Base-by-base conservation (phyloP, 2,329 filamentous ascomycete genomes). In the Colletotrichum graminicola region DNA sequence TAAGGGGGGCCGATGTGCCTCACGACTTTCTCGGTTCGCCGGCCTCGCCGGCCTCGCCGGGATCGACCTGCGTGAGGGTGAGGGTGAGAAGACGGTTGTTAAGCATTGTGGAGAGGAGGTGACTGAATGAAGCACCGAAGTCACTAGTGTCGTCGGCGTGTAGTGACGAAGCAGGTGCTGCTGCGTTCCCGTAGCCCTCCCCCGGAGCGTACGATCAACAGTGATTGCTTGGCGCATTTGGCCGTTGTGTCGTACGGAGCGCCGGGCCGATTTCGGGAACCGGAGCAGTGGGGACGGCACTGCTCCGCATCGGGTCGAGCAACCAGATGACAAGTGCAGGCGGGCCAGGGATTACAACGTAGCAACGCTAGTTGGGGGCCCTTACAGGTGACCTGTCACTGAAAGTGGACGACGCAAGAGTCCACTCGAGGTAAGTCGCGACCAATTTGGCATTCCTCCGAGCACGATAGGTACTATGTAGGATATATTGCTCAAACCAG, bases 331-430 rank as follows among this genome's bases (percentile, higher is more conserved):
- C 34, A 32, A 52, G 34, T 52, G 43, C 32, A 45, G 34, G 32
- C 5, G 2, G 29, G 23, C 23, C 61, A 43, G 45, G 60, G 60
- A 29, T 39, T n/a, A 43, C 43, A 29, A 56, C 43, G 29, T 34
- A 26, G 34, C 29, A 65, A 52, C 52, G 45, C 43, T 29, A 54
- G 43, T 14, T 45, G 41, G 52, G 52, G 23, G 36, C 34, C 23
- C 45, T 52, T 12, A 36, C n/a, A 56, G 52, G 52, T 64, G 52
- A 69, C 45, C 54, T 26, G 54, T 64, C 66, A 59, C 26, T 26
- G 36, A 18, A 52, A 32, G 18, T 26, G 61, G 61, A 62, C 45
- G 49, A 52, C 18, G 11, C 62, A n/a, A 36, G 43, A 62, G 43
- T 36, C 54, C 36, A 36, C 61, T 32, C 43, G 12, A 34, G n/a